Evolutionary conservation across 768 basidiomycete genomes (phyloP).

Genomic region (Lactarius vividus): DNA sequence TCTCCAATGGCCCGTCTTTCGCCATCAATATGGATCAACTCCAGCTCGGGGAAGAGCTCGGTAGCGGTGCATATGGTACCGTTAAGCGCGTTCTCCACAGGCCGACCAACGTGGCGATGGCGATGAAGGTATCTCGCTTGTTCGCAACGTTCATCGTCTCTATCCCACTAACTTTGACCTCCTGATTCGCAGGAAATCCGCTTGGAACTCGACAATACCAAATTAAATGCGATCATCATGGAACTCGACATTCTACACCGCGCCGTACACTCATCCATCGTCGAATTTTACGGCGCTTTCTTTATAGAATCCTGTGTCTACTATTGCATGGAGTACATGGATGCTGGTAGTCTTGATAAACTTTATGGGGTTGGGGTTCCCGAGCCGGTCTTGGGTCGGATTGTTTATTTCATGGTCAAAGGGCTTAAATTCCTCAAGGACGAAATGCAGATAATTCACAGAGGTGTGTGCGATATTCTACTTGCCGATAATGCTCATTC

Average conservation of each 20-base stretch:
- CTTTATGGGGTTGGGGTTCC: slow-evolving; percentile 51
- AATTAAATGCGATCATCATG: slow-evolving; percentile 96
- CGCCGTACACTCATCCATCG: slow-evolving; percentile 85
- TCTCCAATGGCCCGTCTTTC: slow-evolving; percentile 87
- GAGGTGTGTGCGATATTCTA: slow-evolving; percentile 43
- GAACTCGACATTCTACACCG: slow-evolving; percentile 98
- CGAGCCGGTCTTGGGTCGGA: slow-evolving; percentile 80
- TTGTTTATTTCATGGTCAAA: slow-evolving; percentile 77
- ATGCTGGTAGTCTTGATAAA: slow-evolving; percentile 93
- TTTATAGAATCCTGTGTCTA: slow-evolving; percentile 99
- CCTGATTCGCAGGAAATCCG: slow-evolving; percentile 79
- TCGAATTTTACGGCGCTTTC: slow-evolving; percentile 99
- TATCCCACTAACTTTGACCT: neutral
- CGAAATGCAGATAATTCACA: slow-evolving; percentile 81
- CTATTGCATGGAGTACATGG: slow-evolving; percentile 99
- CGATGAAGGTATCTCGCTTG: slow-evolving; percentile 78
- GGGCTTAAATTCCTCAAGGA: slow-evolving; percentile 97
- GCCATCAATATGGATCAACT: slow-evolving; percentile 95
- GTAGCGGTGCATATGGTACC: slow-evolving; percentile 95
- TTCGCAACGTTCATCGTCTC: neutral
- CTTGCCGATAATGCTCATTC: neutral
- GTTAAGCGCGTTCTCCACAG: slow-evolving; percentile 94
- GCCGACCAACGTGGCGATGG: slow-evolving; percentile 95
- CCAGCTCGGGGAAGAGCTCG: slow-evolving; percentile 87
- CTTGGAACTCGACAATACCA: slow-evolving; percentile 89